A percentile compares a stretch with the other conserved stretches of the same genome.
Conservation (phyloP, 169 alveolate genomes). For the Eimeria maxima region DNA sequence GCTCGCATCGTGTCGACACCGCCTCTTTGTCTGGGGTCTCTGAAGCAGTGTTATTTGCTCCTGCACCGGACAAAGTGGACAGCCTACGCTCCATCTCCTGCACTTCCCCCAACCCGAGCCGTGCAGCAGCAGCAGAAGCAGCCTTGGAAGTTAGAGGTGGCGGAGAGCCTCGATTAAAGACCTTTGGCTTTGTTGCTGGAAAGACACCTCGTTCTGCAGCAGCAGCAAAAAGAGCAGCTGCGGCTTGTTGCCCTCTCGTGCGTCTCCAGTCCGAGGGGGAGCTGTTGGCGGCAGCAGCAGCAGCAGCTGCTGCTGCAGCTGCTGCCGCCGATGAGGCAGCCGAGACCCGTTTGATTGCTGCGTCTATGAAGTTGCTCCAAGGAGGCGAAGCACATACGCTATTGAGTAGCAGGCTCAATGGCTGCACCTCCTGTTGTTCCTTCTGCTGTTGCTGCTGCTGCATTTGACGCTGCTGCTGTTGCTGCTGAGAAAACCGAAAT, state of each 20-base stretch:
- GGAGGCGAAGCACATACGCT: slow-evolving; percentile 31
- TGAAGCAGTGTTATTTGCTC: slow-evolving; percentile 17
- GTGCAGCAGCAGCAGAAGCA: slow-evolving; percentile 61
- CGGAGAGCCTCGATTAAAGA: background rate
- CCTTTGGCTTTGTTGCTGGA: background rate
- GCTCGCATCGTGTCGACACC: too few relatives aligned
- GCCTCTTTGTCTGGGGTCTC: background rate
- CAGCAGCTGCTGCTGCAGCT: slow-evolving; percentile 59
- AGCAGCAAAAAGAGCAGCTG: slow-evolving; percentile 44
- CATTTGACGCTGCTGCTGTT: background rate
- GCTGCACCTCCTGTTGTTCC: background rate
- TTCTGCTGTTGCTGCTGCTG: slow-evolving; percentile 42
- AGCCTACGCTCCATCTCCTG: too few relatives aligned
- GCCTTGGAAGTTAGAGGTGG: background rate
- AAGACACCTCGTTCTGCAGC: slow-evolving; percentile 5
- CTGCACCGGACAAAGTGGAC: background rate
- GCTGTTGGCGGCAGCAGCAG: slow-evolving; percentile 54
- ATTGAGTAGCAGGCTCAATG: background rate
- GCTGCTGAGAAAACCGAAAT: background rate
- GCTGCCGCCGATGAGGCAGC: slow-evolving; percentile 58
- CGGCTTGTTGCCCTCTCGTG: slow-evolving; percentile 29
- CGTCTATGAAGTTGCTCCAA: slow-evolving; percentile 11
- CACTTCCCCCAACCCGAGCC: too few relatives aligned
- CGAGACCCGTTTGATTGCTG: slow-evolving; percentile 27
- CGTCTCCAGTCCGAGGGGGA: slow-evolving; percentile 25